phyloP scores from a whole-genome alignment of 345 rosid genomes.

The Boechera stricta region DNA sequence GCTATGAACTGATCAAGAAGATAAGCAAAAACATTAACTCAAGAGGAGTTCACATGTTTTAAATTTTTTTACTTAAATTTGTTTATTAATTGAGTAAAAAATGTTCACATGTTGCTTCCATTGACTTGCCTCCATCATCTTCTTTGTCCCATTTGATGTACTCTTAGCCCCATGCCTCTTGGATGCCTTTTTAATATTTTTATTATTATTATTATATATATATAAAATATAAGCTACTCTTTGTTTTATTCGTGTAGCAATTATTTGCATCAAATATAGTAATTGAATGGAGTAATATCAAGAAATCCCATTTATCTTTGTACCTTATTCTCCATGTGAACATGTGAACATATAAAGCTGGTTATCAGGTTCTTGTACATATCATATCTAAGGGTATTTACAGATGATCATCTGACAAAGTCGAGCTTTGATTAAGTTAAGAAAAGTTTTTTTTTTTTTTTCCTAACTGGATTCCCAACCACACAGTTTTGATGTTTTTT shows the following conservation, averaged over 20 bases:
- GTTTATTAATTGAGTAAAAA: background rate
- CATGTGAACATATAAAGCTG: constrained; percentile 40
- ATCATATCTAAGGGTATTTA: constrained; percentile 4
- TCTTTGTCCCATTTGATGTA: constrained; percentile 47
- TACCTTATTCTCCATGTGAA: constrained; percentile 44
- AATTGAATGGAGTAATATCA: constrained; percentile 17
- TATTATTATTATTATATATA: background rate
- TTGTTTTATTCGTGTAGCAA: constrained; percentile 34
- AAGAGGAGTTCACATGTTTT: constrained; percentile 38
- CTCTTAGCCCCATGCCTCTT: constrained; percentile 47
- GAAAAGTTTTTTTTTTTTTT: background rate
- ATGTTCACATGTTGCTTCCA: constrained; percentile 45
- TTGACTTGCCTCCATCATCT: constrained; percentile 48
- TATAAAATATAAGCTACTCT: background rate
- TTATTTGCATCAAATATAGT: constrained; percentile 36
- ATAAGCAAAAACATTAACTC: constrained; percentile 32
- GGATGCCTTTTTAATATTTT: constrained; percentile 27
- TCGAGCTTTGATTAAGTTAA: background rate
- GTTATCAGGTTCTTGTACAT: constrained; percentile 39
- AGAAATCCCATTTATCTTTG: constrained; percentile 29
- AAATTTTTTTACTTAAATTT: background rate
- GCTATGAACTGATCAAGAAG: constrained; percentile 27
- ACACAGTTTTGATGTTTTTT: background rate
- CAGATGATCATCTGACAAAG: constrained; percentile 16
- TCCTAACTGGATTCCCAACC: background rate